Percentiles rank a stretch among this genome's conserved stretches.
phyloP scores from a whole-genome alignment of 73 alveolate genomes.

The Paramecium pentaurelia region DNA sequence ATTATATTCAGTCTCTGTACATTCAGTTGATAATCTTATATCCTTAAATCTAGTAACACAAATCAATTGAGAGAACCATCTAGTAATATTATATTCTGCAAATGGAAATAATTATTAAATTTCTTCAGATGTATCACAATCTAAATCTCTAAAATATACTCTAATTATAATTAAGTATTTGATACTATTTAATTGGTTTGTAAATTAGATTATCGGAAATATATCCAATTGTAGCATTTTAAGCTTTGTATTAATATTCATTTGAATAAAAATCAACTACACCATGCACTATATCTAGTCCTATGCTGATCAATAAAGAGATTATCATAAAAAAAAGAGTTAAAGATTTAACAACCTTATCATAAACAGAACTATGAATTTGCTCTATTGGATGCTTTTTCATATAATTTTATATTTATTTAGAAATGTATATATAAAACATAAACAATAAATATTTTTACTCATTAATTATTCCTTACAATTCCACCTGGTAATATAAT shows the following conservation, averaged over 20 bases:
- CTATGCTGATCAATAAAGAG: not conserved
- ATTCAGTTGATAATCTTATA: not conserved
- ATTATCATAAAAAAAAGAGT: not conserved
- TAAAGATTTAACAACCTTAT: not conserved
- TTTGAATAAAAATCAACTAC: constrained; percentile 34
- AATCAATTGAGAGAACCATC: not conserved
- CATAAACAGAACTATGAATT: not conserved
- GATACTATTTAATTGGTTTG: not conserved
- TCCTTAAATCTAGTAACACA: not conserved
- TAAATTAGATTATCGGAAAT: not conserved
- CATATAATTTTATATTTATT: not conserved
- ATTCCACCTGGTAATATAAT: not conserved
- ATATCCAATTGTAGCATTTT: constrained; percentile 28
- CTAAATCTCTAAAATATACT: not conserved
- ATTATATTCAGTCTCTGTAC: not conserved
- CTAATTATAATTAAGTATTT: not conserved
- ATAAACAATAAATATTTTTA: not conserved
- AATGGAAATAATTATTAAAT: not conserved
- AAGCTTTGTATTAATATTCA: not conserved
- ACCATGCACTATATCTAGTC: not conserved
- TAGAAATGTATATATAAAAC: not conserved
- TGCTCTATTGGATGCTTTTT: not conserved
- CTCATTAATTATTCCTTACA: not conserved
- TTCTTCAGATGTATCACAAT: constrained; percentile 42
- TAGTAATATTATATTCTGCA: not conserved